A percentile compares a stretch with the other conserved stretches of the same genome.
Conservation (phyloP, 2,329 filamentous ascomycete species). For the Ploettnerulaceae sp. region DNA sequence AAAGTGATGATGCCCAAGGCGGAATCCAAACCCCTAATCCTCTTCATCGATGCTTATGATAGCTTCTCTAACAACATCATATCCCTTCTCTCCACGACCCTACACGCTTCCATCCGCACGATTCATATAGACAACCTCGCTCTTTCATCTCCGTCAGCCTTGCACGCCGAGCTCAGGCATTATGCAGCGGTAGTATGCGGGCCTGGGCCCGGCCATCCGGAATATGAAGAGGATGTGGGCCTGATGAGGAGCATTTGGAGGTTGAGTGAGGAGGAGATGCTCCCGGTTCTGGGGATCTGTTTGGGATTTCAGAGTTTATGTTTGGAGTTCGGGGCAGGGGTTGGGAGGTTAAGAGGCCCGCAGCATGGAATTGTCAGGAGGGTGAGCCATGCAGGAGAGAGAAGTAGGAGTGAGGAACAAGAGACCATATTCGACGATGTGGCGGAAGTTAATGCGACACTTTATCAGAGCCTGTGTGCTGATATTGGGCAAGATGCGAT, state of each 20-base stretch:
- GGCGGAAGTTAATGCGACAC: constrained; percentile 33
- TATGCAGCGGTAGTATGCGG: constrained; percentile 88
- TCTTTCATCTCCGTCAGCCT: constrained; percentile 41
- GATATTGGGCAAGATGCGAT: constrained; percentile 31
- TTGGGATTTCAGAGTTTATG: constrained; percentile 66
- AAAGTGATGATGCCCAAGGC: constrained; percentile 27
- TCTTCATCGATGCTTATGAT: constrained; percentile 94
- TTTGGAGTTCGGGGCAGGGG: constrained; percentile 50
- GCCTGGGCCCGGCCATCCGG: constrained; percentile 82
- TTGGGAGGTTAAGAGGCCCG: constrained; percentile 49
- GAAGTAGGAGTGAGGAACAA: not conserved
- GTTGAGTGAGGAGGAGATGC: constrained; percentile 49
- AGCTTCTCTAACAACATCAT: constrained; percentile 96
- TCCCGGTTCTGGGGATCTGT: constrained; percentile 78
- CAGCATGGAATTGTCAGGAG: constrained; percentile 58
- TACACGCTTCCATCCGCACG: constrained; percentile 63
- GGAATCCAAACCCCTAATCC: constrained; percentile 47
- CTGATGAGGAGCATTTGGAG: constrained; percentile 73
- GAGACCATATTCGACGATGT: constrained; percentile 29
- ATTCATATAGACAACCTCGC: constrained; percentile 65
- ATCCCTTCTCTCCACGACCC: constrained; percentile 66
- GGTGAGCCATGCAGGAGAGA: constrained; percentile 44
- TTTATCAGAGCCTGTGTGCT: constrained; percentile 40
- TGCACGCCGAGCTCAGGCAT: constrained; percentile 47
- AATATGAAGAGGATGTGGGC: constrained; percentile 69